These are phyloP conservation scores for Phlebopus sp. DNA, from an alignment of 1,284 basidiomycete species.

Conservation along the genomic window DNA sequence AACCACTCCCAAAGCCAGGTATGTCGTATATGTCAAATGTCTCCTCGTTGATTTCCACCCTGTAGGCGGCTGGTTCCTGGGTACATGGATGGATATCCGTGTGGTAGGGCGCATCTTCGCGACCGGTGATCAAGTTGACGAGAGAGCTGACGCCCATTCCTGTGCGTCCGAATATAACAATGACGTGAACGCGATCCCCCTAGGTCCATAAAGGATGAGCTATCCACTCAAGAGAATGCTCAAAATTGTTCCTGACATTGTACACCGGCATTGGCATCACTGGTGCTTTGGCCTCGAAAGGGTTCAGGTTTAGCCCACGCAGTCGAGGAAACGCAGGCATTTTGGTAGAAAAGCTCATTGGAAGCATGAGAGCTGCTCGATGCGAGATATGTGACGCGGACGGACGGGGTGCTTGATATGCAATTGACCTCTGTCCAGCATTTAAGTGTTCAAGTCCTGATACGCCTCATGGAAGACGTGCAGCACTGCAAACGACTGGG, in stretches of 20 bases:
- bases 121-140: conserved; percentile 29
- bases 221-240: not conserved
- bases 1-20: conserved; percentile 25
- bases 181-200: conserved; percentile 30
- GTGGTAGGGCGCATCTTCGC: conserved; percentile 32
- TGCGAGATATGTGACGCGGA: conserved; percentile 21
- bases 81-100: conserved; percentile 32
- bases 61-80: conserved; percentile 20
- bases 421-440: conserved; percentile 4
- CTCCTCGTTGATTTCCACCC: conserved; percentile 29
- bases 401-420: conserved; percentile 19
- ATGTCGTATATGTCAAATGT: conserved; percentile 32
- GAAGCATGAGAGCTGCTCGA: conserved; percentile 22
- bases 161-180: conserved; percentile 31
- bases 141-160: conserved; percentile 32
- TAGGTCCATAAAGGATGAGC: conserved; percentile 6
- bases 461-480: conserved; percentile 28
- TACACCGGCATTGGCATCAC: conserved; percentile 28
- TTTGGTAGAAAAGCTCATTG: conserved; percentile 21
- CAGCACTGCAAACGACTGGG: conserved; percentile 19
- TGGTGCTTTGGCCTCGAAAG: conserved; percentile 21
- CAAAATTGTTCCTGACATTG: conserved; percentile 21
- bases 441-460: conserved; percentile 22
- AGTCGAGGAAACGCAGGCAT: conserved; percentile 22
- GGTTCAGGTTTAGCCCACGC: conserved; percentile 26